phyloP scores from a whole-genome alignment of 2,329 filamentous ascomycete genomes.

The Talaromyces sp. region DNA sequence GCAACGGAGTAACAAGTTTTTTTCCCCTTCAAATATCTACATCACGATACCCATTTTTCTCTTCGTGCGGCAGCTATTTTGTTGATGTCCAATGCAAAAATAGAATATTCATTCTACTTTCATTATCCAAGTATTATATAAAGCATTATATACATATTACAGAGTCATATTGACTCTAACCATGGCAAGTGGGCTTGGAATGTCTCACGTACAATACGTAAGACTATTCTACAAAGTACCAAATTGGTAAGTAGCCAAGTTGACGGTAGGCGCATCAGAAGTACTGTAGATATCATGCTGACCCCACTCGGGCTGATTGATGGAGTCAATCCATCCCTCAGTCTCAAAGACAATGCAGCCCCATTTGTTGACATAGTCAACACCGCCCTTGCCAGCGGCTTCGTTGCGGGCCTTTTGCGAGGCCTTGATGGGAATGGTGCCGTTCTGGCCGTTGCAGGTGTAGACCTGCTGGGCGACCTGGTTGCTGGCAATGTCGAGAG shows the following conservation, averaged over 20 bases:
- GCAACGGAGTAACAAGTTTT: not conserved
- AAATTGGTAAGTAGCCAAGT: constrained; percentile 42
- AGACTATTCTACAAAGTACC: constrained; percentile 20
- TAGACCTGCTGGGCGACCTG: constrained; percentile 88
- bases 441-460: constrained; percentile 72
- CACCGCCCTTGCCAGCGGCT: constrained; percentile 47
- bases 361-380: constrained; percentile 54
- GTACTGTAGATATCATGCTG: constrained; percentile 47
- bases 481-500: constrained; percentile 73
- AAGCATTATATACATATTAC: constrained; percentile 2
- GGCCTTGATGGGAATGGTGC: constrained; percentile 43
- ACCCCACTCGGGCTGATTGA: constrained; percentile 87
- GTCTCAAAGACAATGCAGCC: constrained; percentile 89
- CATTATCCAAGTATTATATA: not conserved
- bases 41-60: not conserved
- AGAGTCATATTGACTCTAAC: not conserved
- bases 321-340: constrained; percentile 87
- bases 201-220: not conserved
- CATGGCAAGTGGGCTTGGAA: not conserved
- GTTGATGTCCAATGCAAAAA: not conserved
- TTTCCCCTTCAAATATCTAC: not conserved
- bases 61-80: not conserved
- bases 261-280: constrained; percentile 33
- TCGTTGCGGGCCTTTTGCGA: constrained; percentile 47
- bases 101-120: not conserved